A percentile compares a stretch with the other conserved stretches of the same genome.
phyloP scores from a whole-genome alignment of 176 grass and related monocot genomes.

The Elaeis guineensis region DNA sequence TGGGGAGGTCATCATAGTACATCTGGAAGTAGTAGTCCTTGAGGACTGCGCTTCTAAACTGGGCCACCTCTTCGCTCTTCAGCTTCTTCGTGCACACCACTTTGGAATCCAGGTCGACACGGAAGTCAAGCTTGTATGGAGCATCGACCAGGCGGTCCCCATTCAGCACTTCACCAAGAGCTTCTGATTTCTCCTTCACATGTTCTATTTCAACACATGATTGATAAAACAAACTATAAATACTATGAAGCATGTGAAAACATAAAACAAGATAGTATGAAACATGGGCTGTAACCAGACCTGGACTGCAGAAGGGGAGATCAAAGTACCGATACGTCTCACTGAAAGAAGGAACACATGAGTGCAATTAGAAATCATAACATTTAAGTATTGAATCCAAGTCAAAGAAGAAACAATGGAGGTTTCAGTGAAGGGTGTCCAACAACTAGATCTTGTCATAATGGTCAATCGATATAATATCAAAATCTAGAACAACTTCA shows the following conservation, averaged over 20 bases:
- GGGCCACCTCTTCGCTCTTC: slow-evolving; percentile 1
- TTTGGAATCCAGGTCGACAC: not conserved
- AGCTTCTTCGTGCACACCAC: not conserved
- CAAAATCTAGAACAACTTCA: no score
- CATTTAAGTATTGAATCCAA: no score
- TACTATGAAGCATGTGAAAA: not conserved
- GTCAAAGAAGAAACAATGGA: no score
- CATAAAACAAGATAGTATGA: not conserved
- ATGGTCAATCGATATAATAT: no score
- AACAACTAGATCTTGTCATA: no score
- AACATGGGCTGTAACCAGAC: not conserved
- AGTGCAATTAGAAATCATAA: not conserved
- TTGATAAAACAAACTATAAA: no score
- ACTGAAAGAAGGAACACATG: not conserved
- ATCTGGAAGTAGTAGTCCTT: slow-evolving; percentile 11
- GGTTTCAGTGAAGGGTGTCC: no score
- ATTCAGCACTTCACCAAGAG: slow-evolving; percentile 4
- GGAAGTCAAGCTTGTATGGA: slow-evolving; percentile 2
- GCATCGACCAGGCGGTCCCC: slow-evolving; percentile 6
- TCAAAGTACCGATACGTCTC: slow-evolving; percentile 4
- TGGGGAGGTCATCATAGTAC: slow-evolving; percentile 4
- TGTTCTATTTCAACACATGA: not conserved
- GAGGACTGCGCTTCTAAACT: slow-evolving; percentile 4
- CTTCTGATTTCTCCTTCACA: slow-evolving; percentile 1
- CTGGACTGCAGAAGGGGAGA: slow-evolving; percentile 2